These are phyloP conservation scores for Metschnikowia peoriensis DNA, from an alignment of 805 yeast genomes.

Conservation along the genomic window DNA sequence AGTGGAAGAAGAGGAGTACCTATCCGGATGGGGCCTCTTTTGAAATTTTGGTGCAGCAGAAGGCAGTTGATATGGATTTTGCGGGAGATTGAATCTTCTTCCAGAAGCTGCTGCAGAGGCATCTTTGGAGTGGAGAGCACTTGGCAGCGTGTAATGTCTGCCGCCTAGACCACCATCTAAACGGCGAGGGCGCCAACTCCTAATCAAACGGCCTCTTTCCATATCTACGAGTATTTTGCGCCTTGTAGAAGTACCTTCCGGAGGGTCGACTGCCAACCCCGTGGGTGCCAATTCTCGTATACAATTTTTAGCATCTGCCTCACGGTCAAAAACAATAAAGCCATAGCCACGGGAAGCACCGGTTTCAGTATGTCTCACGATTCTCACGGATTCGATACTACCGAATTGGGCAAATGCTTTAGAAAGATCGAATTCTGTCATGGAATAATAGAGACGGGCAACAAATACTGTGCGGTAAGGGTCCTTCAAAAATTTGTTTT, in stretches of 20 bases:
- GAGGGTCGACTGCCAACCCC: conserved; percentile 30
- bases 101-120: conserved; percentile 41
- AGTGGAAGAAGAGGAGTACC: conserved; percentile 7
- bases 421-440: conserved; percentile 67
- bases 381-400: conserved; percentile 54
- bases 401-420: conserved; percentile 66
- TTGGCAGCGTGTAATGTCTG: conserved; percentile 52
- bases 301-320: conserved; percentile 60
- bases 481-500: conserved; percentile 38
- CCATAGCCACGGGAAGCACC: conserved; percentile 79
- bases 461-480: conserved; percentile 80
- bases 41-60: conserved; percentile 3
- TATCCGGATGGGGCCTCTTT: conserved; percentile 15
- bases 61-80: conserved; percentile 16
- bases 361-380: conserved; percentile 30
- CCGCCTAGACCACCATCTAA: conserved; percentile 96
- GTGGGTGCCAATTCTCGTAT: conserved; percentile 52
- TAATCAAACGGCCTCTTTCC: conserved; percentile 64
- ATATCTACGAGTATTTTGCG: conserved; percentile 65
- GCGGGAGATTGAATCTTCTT: conserved; percentile 15
- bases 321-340: conserved; percentile 67
- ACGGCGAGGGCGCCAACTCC: conserved; percentile 69
- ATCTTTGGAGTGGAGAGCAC: conserved; percentile 18
- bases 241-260: conserved; percentile 37
- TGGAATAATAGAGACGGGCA: conserved; percentile 62